phyloP scores from a whole-genome alignment of 495 filamentous ascomycete species.

The Penicillium arizonense region DNA sequence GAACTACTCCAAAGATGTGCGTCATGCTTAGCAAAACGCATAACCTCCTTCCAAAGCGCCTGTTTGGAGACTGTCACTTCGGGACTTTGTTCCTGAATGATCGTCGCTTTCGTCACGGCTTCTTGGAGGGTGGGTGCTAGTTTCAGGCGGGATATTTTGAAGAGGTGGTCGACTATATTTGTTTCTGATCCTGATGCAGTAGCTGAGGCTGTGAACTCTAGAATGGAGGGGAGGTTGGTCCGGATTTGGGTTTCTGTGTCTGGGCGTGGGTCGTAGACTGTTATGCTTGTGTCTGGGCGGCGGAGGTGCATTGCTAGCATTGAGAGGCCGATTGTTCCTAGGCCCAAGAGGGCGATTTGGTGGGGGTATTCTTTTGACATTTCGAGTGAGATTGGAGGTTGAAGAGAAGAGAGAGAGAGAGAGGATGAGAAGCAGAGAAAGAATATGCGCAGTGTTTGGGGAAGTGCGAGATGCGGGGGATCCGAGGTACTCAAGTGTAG shows the following conservation, averaged over 20 bases:
- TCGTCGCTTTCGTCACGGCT: constrained; percentile 44
- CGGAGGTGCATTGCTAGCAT: constrained; percentile 55
- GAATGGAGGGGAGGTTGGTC: constrained; percentile 34
- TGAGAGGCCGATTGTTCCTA: constrained; percentile 61
- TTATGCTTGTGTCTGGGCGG: constrained; percentile 38
- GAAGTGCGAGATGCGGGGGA: background rate
- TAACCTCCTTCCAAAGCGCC: constrained; percentile 49
- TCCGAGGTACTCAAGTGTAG: constrained; percentile 1
- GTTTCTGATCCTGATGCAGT: constrained; percentile 6
- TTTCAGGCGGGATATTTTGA: constrained; percentile 29
- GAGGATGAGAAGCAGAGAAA: background rate
- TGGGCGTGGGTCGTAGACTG: constrained; percentile 53
- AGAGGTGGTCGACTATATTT: constrained; percentile 15
- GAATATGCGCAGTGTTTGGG: background rate
- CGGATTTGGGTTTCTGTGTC: constrained; percentile 47
- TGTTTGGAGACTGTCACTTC: constrained; percentile 51
- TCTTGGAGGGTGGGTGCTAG: constrained; percentile 35
- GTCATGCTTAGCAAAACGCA: constrained; percentile 28
- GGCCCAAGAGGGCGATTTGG: constrained; percentile 51
- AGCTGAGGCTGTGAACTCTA: background rate
- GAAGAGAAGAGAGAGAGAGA: background rate
- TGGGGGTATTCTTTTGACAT: constrained; percentile 25
- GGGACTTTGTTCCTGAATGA: constrained; percentile 60
- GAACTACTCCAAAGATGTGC: constrained; percentile 58
- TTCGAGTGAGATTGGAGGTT: background rate